Percentiles rank a stretch among this genome's conserved stretches.
Conservation (phyloP, 108 stramenopile genomes). For the Skeletonema marinoi region DNA sequence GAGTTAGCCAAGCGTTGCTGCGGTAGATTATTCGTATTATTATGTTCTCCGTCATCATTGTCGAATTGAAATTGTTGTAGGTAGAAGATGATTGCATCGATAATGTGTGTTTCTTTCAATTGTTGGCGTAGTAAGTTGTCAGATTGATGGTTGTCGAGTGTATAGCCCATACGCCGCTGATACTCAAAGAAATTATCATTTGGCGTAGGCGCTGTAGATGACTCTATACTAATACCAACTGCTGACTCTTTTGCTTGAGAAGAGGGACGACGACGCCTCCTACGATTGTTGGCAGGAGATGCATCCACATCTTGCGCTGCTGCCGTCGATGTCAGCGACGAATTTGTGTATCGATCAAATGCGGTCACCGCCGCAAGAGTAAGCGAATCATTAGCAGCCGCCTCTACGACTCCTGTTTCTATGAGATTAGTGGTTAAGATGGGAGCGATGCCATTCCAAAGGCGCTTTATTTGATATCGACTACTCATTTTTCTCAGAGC, state of each 20-base stretch:
- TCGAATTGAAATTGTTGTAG: neutral
- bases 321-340: neutral
- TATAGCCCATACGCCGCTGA: constrained; percentile 19
- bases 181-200: constrained; percentile 37
- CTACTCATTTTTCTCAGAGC: neutral
- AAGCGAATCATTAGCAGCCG: constrained; percentile 9
- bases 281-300: neutral
- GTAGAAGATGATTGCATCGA: constrained; percentile 9
- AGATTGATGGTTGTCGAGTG: constrained; percentile 9
- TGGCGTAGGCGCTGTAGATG: neutral
- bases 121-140: neutral
- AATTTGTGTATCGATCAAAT: constrained; percentile 16
- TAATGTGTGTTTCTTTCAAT: constrained; percentile 14
- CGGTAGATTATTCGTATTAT: neutral
- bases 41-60: neutral
- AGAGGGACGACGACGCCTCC: neutral
- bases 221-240: too few species aligned
- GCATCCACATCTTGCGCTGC: neutral
- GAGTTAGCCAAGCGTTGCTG: constrained; percentile 1
- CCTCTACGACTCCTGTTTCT: constrained; percentile 9
- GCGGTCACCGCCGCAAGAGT: constrained; percentile 21
- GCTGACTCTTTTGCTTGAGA: neutral
- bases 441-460: constrained; percentile 20
- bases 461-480: constrained; percentile 6
- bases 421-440: constrained; percentile 25